phyloP scores from a whole-genome alignment of 768 basidiomycete species.

The Tremella yokohamensis region DNA sequence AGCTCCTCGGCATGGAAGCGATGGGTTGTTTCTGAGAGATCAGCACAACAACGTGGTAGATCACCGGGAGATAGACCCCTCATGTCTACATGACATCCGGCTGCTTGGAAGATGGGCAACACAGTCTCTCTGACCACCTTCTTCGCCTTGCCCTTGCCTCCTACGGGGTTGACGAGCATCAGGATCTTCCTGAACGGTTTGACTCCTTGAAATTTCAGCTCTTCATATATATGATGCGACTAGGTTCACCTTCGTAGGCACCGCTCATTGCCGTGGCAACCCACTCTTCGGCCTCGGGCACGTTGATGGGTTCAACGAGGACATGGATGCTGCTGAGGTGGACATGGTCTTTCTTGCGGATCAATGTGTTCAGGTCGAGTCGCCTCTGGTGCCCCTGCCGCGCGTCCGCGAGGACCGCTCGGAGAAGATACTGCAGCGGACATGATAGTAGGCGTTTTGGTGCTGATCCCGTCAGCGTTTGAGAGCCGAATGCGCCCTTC shows the following conservation, averaged over 20 bases:
- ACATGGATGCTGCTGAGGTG: conserved; percentile 37
- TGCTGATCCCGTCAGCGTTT: conserved; percentile 18
- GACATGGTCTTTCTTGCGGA: conserved; percentile 16
- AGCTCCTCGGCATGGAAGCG: conserved; percentile 48
- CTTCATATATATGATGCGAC: background rate
- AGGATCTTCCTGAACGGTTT: conserved; percentile 37
- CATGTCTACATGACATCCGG: conserved; percentile 42
- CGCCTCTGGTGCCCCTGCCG: conserved; percentile 16
- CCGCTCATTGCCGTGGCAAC: conserved; percentile 25
- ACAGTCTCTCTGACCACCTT: conserved; percentile 38
- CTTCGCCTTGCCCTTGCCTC: conserved; percentile 49
- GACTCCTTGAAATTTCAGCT: conserved; percentile 17
- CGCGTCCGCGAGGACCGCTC: conserved; percentile 13
- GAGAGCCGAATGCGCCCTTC: background rate
- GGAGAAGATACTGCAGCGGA: conserved; percentile 30
- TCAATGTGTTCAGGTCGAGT: conserved; percentile 32
- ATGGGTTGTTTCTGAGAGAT: conserved; percentile 46
- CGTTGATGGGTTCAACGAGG: conserved; percentile 35
- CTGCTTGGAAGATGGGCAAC: conserved; percentile 47
- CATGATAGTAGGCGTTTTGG: conserved; percentile 36
- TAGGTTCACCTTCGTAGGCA: conserved; percentile 30
- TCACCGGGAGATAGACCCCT: conserved; percentile 29
- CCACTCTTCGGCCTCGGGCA: conserved; percentile 40
- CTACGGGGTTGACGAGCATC: conserved; percentile 49
- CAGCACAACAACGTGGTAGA: conserved; percentile 2